A percentile compares a stretch with the other conserved stretches of the same genome.
Conservation (phyloP, 352 stramenopile genomes). For the Phytophthora constricta region DNA sequence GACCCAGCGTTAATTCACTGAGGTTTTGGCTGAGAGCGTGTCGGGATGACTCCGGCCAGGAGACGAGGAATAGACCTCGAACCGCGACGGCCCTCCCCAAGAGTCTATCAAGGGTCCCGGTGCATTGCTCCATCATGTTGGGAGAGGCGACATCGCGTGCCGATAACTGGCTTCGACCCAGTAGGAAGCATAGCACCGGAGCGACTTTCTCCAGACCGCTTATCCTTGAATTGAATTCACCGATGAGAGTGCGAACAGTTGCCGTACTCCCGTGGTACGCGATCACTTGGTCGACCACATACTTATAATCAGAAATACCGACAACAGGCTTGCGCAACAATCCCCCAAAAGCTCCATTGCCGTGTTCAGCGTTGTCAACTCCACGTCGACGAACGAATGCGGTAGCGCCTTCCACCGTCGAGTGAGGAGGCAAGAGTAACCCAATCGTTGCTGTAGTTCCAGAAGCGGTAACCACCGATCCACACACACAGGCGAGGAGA, state of each 20-base stretch:
- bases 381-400: background rate
- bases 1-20: slow-evolving; percentile 1
- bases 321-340: slow-evolving; percentile 6
- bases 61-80: slow-evolving; percentile 6
- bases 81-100: background rate
- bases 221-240: background rate
- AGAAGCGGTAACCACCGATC: background rate
- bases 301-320: background rate
- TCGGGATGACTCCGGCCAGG: background rate
- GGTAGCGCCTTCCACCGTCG: background rate
- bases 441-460: background rate
- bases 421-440: background rate
- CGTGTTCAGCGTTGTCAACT: background rate
- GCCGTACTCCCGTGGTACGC: background rate
- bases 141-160: background rate
- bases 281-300: slow-evolving; percentile 1
- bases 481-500: background rate
- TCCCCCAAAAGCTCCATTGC: background rate
- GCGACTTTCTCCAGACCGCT: background rate
- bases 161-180: background rate
- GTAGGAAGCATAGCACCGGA: slow-evolving; percentile 11
- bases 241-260: background rate
- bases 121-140: background rate
- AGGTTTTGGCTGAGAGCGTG: slow-evolving; percentile 3
- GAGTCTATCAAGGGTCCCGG: slow-evolving; percentile 3